Conservation (phyloP, 768 basidiomycete species). For the Boletus vermiculosoides region DNA sequence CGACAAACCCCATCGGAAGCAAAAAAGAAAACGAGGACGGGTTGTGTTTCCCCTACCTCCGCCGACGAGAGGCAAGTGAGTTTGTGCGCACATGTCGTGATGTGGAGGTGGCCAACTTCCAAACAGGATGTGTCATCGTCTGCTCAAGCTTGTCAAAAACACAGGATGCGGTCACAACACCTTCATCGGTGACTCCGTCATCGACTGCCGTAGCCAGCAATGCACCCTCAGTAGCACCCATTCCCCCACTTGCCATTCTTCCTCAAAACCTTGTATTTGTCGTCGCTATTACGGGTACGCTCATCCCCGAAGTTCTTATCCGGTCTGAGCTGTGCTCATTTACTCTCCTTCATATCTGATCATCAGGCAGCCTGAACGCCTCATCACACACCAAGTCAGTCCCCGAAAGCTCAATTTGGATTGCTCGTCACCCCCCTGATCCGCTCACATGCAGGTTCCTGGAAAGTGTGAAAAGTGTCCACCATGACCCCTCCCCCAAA, state of each 20-base stretch:
- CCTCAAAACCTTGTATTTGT: conserved; percentile 42
- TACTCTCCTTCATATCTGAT: not conserved
- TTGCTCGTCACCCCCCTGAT: conserved; percentile 13
- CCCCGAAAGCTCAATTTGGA: conserved; percentile 5
- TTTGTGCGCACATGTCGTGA: conserved; percentile 3
- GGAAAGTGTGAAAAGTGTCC: conserved; percentile 42
- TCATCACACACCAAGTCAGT: conserved; percentile 45
- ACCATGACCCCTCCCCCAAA: not conserved
- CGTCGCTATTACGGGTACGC: conserved; percentile 56
- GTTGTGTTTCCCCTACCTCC: conserved; percentile 45
- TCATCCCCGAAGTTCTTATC: not conserved
- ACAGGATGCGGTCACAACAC: conserved; percentile 55
- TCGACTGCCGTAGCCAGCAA: conserved; percentile 49
- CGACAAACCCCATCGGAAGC: not conserved
- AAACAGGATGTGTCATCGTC: conserved; percentile 61
- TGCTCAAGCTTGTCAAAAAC: conserved; percentile 51
- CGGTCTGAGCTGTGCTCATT: not conserved
- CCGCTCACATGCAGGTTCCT: conserved; percentile 30
- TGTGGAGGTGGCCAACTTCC: not conserved
- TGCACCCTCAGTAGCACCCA: conserved; percentile 55
- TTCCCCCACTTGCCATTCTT: conserved; percentile 42
- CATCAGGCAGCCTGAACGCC: conserved; percentile 54
- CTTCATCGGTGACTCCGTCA: conserved; percentile 39
- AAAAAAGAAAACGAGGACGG: not conserved
- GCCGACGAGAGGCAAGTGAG: conserved; percentile 41